phyloP scores from a whole-genome alignment of 352 stramenopile genomes.

The Globisporangium uncinulatum region DNA sequence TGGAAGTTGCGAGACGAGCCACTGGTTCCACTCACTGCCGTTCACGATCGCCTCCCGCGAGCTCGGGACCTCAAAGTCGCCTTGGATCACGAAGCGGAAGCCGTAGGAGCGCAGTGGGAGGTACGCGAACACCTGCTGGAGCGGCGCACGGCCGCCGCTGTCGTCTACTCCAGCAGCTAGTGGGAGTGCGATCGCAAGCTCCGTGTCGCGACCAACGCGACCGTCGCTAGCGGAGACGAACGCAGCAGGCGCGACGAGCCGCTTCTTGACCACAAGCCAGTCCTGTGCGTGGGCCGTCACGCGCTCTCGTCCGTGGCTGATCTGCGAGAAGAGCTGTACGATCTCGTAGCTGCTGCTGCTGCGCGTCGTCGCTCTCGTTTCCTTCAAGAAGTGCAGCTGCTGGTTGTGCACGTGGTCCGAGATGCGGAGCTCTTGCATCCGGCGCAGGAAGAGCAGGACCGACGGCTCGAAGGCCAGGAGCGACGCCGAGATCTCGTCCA shows the following conservation, averaged over 20 bases:
- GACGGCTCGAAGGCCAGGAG: constrained; percentile 70
- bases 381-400: constrained; percentile 40
- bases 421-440: constrained; percentile 61
- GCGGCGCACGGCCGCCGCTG: constrained; percentile 25
- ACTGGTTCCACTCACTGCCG: constrained; percentile 86
- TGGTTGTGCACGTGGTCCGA: constrained; percentile 29
- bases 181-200: constrained; percentile 59
- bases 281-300: constrained; percentile 25
- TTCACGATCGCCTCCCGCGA: constrained; percentile 81
- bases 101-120: constrained; percentile 75
- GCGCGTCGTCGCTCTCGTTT: constrained; percentile 3
- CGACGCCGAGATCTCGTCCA: constrained; percentile 54
- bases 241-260: constrained; percentile 18
- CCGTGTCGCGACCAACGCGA: constrained; percentile 22
- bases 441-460: constrained; percentile 71
- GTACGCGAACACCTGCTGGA: constrained; percentile 83
- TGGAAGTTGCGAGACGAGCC: constrained; percentile 71
- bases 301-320: constrained; percentile 2
- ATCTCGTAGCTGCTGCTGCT: constrained; percentile 15
- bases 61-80: constrained; percentile 82
- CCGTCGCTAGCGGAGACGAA: constrained; percentile 13
- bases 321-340: constrained; percentile 36
- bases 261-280: constrained; percentile 58
- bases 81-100: constrained; percentile 84
- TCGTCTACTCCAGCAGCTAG: constrained; percentile 7